Evolutionary conservation across 495 filamentous ascomycete genomes (phyloP), one percentile per base, ranked within the genome.

Genomic region (Viridothelium virens): DNA sequence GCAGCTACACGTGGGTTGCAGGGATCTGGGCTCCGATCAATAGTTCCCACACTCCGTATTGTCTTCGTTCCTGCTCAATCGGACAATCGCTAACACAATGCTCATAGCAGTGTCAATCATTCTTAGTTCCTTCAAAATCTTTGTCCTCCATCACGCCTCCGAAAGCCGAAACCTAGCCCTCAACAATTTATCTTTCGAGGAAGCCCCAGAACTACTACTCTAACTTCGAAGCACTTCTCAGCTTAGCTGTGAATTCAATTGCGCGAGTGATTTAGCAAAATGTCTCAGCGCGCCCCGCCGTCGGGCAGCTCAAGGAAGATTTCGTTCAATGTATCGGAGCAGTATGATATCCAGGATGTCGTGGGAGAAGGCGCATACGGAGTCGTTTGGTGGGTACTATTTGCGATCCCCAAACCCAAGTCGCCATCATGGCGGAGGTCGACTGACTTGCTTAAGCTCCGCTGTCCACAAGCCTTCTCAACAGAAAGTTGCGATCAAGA

Each of bases 401-500:
- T 37, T 34, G 36, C 64, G 18, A 37, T 56, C 41, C 56, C 62
- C 25, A 25, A 61, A 6, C 47, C 63, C 65, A 62, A 63, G 36
- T 6, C 59, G 66, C 53, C 68, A 76, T 41, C 12, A 7, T 53
- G 12, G 18, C 66, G 68, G n/a, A 70, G 96, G 92, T 34, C 7
- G 36, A 36, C 53, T 59, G 14, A 59, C 36, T 5, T 10, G 31
- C 3, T 10, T 10, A 33, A 59, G 53, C 80, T 99, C 95, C 61
- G 95, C 95, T 37, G 87, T 97, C 68, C 95, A 99, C 81, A 97
- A 97, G 81, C 95, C 95, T 4, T 97, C 95, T 2, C 87, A 91
- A 69, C 95, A 99, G 79, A 97, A 97, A 80, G 95, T 99, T 62
- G 95, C 95, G 38, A 99, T 99, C 81, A 99, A 99, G 82, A 99